phyloP scores from a whole-genome alignment of 495 filamentous ascomycete genomes.

The Lepidopterella palustris region DNA sequence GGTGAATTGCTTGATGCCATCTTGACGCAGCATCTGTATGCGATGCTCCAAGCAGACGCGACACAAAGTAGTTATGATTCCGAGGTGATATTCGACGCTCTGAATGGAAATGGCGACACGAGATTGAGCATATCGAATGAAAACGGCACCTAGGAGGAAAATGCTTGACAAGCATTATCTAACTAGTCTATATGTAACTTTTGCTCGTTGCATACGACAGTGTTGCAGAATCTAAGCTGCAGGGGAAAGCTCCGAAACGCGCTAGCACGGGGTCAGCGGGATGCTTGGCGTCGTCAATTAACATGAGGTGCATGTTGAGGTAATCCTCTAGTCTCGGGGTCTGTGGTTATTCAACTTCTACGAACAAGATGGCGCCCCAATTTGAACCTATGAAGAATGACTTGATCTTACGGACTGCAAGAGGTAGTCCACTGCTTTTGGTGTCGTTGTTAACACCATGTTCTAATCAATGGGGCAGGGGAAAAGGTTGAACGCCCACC shows the following conservation, averaged over 20 bases:
- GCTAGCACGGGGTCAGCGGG: neutral
- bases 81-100: neutral
- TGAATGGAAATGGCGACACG: neutral
- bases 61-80: neutral
- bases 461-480: conserved; percentile 49
- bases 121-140: neutral
- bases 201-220: neutral
- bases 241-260: neutral
- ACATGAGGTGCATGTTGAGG: too few species aligned
- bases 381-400: conserved; percentile 87
- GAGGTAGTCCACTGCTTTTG: conserved; percentile 50
- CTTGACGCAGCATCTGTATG: neutral
- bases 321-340: conserved; percentile 30
- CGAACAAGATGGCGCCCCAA: conserved; percentile 24
- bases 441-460: neutral
- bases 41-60: conserved; percentile 1
- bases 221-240: too few species aligned
- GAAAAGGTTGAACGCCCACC: conserved; percentile 85
- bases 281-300: conserved; percentile 3
- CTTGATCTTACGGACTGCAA: conserved; percentile 76
- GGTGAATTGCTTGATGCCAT: conserved; percentile 8
- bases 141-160: neutral
- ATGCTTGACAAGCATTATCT: neutral
- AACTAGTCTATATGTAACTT: neutral
- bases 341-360: neutral